phyloP scores from a whole-genome alignment of 2,329 filamentous ascomycete species.

The Fusarium begoniae region DNA sequence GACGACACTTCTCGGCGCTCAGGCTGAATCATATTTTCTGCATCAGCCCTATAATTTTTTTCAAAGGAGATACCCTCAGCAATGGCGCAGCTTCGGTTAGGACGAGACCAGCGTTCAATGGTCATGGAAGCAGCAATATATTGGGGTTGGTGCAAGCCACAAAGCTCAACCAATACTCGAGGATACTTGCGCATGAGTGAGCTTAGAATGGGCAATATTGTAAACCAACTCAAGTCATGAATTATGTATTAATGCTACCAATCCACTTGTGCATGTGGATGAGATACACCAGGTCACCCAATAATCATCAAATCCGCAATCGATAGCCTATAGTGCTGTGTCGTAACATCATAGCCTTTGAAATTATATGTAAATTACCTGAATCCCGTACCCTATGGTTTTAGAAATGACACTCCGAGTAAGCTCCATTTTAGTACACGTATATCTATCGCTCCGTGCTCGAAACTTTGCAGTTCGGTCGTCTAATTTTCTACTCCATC shows the following conservation, averaged over 20 bases:
- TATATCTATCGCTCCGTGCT: background rate
- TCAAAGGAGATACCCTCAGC: constrained; percentile 29
- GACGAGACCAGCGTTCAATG: background rate
- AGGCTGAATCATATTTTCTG: background rate
- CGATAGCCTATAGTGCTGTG: background rate
- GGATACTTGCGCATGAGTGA: background rate
- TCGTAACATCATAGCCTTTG: background rate
- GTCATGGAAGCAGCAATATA: background rate
- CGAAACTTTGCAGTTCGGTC: constrained; percentile 20
- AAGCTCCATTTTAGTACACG: constrained; percentile 24
- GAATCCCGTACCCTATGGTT: background rate
- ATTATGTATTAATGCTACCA: constrained; percentile 9
- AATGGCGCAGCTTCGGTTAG: constrained; percentile 20
- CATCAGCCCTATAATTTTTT: background rate
- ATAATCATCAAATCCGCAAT: background rate
- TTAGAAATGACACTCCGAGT: background rate
- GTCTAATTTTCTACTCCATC: constrained; percentile 35
- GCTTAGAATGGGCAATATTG: background rate
- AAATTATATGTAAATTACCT: background rate
- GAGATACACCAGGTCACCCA: background rate
- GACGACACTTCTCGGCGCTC: background rate
- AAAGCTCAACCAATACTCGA: background rate
- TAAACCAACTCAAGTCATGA: background rate
- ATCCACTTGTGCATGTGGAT: background rate
- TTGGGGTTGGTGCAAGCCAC: background rate